Evolutionary conservation across 768 basidiomycete genomes (phyloP).

Genomic region (Boletus subparvulus): DNA sequence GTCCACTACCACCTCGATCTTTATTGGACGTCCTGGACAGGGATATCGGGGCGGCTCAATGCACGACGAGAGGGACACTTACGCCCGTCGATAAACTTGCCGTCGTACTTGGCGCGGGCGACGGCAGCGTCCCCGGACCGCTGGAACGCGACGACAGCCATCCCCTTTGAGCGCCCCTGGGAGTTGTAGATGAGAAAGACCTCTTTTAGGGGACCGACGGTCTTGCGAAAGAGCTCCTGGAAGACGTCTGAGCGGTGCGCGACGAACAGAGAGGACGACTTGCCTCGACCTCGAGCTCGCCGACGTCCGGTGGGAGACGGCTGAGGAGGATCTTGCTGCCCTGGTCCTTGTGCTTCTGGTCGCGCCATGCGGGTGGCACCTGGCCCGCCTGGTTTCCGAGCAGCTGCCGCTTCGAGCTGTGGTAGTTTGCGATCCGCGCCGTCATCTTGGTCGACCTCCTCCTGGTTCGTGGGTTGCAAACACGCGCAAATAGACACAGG

Average conservation of each 20-base stretch:
- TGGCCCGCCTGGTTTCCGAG: conserved; percentile 57
- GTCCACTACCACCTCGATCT: conserved; percentile 62
- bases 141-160: conserved; percentile 73
- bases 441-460: neutral
- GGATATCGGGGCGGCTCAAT: neutral
- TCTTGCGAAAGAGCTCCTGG: conserved; percentile 75
- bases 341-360: conserved; percentile 36
- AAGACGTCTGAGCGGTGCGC: conserved; percentile 6
- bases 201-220: conserved; percentile 71
- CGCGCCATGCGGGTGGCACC: conserved; percentile 63
- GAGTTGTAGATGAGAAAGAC: conserved; percentile 73
- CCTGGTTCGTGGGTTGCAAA: neutral
- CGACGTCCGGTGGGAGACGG: conserved; percentile 65
- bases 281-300: conserved; percentile 67
- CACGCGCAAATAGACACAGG: neutral
- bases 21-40: conserved; percentile 59
- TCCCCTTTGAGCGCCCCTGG: conserved; percentile 73
- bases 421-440: conserved; percentile 44
- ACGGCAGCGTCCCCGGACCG: conserved; percentile 59
- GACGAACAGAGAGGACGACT: conserved; percentile 12
- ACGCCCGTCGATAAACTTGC: conserved; percentile 72
- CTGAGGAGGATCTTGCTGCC: conserved; percentile 72
- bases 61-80: conserved; percentile 19
- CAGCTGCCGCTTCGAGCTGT: conserved; percentile 53
- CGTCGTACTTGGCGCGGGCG: conserved; percentile 69